Evolutionary conservation across 2,329 filamentous ascomycete genomes (phyloP).

Genomic region (Xylariaceae sp.): DNA sequence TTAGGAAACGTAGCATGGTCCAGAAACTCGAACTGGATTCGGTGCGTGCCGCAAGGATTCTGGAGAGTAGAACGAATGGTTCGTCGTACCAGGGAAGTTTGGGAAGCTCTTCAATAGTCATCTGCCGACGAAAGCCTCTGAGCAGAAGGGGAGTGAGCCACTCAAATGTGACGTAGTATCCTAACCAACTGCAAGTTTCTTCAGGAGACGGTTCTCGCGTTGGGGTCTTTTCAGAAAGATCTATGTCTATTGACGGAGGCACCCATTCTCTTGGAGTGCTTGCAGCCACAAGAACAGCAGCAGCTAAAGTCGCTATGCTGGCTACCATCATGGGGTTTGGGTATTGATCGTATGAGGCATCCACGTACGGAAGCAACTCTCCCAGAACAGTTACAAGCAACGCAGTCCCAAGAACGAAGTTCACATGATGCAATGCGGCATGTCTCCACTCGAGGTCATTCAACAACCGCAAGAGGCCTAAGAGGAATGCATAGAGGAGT

Average conservation of each 20-base stretch:
- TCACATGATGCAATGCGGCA: conserved; percentile 55
- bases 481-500: conserved; percentile 49
- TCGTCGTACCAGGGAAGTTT: conserved; percentile 62
- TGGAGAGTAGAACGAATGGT: conserved; percentile 53
- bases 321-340: conserved; percentile 42
- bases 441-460: conserved; percentile 52
- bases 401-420: conserved; percentile 49
- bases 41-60: conserved; percentile 50
- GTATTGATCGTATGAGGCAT: conserved; percentile 42
- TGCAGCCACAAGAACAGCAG: conserved; percentile 48
- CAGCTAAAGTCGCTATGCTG: conserved; percentile 45
- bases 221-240: conserved; percentile 46
- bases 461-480: conserved; percentile 52
- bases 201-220: conserved; percentile 52
- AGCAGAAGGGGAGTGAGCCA: conserved; percentile 58
- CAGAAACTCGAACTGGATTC: conserved; percentile 51
- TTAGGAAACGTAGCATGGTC: conserved; percentile 53
- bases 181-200: conserved; percentile 60
- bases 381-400: conserved; percentile 45
- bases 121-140: conserved; percentile 51
- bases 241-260: conserved; percentile 49
- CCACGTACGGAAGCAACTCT: conserved; percentile 52
- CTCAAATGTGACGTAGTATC: conserved; percentile 57
- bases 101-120: conserved; percentile 56
- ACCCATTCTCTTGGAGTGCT: conserved; percentile 58